These are phyloP conservation scores for Sugiyamaella smithiae DNA, from an alignment of 805 yeast species.

Conservation along the genomic window DNA sequence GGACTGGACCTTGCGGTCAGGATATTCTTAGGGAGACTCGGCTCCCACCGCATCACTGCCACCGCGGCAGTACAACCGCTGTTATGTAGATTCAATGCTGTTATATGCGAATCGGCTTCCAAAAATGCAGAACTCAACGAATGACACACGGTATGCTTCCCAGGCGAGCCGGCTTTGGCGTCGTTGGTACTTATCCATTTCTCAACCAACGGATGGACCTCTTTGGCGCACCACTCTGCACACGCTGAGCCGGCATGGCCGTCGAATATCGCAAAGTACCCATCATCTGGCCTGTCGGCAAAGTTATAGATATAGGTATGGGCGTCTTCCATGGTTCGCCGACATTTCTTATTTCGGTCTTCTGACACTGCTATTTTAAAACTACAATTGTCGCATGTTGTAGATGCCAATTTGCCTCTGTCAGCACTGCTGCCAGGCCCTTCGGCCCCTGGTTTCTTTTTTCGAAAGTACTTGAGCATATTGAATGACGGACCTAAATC, in stretches of 20 bases:
- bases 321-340: conserved; percentile 94
- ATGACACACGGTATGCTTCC: conserved; percentile 52
- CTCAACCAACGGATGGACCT: conserved; percentile 62
- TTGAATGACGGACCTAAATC: background rate
- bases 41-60: conserved; percentile 85
- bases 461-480: conserved; percentile 2
- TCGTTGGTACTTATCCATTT: conserved; percentile 38
- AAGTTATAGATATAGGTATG: conserved; percentile 90
- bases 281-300: conserved; percentile 81
- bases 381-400: conserved; percentile 13
- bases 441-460: conserved; percentile 2
- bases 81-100: conserved; percentile 58
- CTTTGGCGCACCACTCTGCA: conserved; percentile 92
- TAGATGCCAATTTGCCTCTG: background rate
- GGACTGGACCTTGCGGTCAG: background rate
- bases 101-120: conserved; percentile 70
- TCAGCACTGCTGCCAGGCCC: background rate
- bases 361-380: conserved; percentile 91
- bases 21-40: conserved; percentile 21
- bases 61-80: conserved; percentile 97
- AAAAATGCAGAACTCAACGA: conserved; percentile 67
- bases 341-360: conserved; percentile 72
- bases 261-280: conserved; percentile 92
- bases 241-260: conserved; percentile 96
- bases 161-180: conserved; percentile 1